These are phyloP conservation scores for Casuarina glauca DNA, from an alignment of 306 rosid genomes.

Conservation along the genomic window DNA sequence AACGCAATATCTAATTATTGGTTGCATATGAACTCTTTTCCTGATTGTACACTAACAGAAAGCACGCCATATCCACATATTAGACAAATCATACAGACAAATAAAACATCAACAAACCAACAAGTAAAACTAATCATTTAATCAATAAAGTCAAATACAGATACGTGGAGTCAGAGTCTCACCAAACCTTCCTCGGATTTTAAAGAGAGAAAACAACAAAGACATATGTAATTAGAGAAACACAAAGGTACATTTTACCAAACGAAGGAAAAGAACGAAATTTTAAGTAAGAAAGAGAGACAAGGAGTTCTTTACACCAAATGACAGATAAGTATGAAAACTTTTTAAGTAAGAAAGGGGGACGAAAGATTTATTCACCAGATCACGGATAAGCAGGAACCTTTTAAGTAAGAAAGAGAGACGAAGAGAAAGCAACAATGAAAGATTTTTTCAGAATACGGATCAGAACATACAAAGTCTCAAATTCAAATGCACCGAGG, in stretches of 20 bases:
- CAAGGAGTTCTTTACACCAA: background rate
- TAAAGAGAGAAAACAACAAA: background rate
- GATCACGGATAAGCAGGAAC: background rate
- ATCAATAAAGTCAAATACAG: background rate
- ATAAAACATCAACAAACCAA: background rate
- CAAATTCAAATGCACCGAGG: background rate
- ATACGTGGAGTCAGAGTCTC: background rate
- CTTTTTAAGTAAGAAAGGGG: no score
- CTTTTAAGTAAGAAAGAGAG: background rate
- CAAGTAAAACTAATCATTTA: background rate
- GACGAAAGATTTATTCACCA: background rate
- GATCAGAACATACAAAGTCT: background rate
- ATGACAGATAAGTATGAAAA: background rate
- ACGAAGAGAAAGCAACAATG: background rate
- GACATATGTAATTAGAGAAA: background rate
- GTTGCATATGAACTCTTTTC: background rate
- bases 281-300: background rate
- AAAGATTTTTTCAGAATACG: background rate
- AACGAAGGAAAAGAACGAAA: background rate
- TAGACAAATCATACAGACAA: background rate
- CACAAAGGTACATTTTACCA: background rate
- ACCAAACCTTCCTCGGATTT: background rate
- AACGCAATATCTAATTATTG: background rate
- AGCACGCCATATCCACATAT: background rate
- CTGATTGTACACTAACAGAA: background rate